These are phyloP conservation scores for Cyclanthera cordifolia DNA, from an alignment of 306 rosid genomes.

Conservation along the genomic window DNA sequence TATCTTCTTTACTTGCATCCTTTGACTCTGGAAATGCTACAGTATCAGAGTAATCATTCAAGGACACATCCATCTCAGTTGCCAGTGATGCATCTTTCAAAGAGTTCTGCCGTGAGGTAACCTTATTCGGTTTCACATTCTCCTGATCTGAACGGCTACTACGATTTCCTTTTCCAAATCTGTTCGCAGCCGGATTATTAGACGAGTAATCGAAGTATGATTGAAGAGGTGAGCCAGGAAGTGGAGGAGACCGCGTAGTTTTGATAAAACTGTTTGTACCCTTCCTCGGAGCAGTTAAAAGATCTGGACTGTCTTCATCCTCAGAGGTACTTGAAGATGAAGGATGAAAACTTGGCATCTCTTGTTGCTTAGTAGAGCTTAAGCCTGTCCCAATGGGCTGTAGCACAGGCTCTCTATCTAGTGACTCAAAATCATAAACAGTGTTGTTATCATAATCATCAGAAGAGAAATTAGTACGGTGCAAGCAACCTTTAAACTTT, in stretches of 20 bases:
- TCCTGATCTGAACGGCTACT: conserved; percentile 74
- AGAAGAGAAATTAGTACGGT: conserved; percentile 60
- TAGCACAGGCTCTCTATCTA: conserved; percentile 55
- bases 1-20: conserved; percentile 52
- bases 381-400: conserved; percentile 29
- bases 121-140: conserved; percentile 50
- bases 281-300: conserved; percentile 29
- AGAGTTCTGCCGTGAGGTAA: conserved; percentile 56
- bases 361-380: conserved; percentile 48
- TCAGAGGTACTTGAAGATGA: conserved; percentile 65
- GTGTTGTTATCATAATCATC: conserved; percentile 72
- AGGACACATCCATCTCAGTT: conserved; percentile 75
- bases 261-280: conserved; percentile 31
- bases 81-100: conserved; percentile 64
- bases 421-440: conserved; percentile 71
- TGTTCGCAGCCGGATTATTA: conserved; percentile 38
- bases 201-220: conserved; percentile 54
- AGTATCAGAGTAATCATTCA: conserved; percentile 62
- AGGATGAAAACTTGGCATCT: conserved; percentile 55
- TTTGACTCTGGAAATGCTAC: conserved; percentile 60
- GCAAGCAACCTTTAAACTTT: conserved; percentile 30
- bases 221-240: conserved; percentile 67
- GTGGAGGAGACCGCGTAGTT: conserved; percentile 41
- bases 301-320: conserved; percentile 59
- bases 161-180: conserved; percentile 56